These are phyloP conservation scores for Pseudogymnoascus sp. DNA, from an alignment of 2,329 filamentous ascomycete genomes.

Conservation along the genomic window DNA sequence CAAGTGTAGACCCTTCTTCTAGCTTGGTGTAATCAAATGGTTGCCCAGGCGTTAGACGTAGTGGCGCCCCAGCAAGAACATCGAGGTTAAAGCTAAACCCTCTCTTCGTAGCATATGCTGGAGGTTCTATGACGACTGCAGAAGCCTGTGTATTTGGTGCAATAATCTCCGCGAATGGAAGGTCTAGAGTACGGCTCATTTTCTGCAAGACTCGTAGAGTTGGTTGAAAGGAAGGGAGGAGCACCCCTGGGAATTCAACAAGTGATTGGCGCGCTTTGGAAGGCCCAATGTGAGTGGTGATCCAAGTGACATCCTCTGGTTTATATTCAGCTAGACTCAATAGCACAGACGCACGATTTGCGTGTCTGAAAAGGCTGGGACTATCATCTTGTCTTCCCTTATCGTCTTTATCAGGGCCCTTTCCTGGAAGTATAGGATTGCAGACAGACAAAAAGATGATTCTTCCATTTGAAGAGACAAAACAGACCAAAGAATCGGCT, in stretches of 20 bases:
- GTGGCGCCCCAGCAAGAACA: slow-evolving; percentile 16
- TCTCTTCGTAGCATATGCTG: slow-evolving; percentile 40
- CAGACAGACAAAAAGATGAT: slow-evolving; percentile 36
- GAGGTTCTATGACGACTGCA: slow-evolving; percentile 32
- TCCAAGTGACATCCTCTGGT: slow-evolving; percentile 18
- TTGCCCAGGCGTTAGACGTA: slow-evolving; percentile 24
- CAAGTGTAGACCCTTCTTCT: slow-evolving; percentile 33
- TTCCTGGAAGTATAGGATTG: slow-evolving; percentile 18
- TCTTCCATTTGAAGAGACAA: slow-evolving; percentile 33
- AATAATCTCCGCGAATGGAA: slow-evolving; percentile 44
- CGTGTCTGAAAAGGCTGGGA: slow-evolving; percentile 22
- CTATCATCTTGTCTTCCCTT: slow-evolving; percentile 14
- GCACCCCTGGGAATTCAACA: slow-evolving; percentile 53
- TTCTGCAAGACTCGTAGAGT: slow-evolving; percentile 47
- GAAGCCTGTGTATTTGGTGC: slow-evolving; percentile 25
- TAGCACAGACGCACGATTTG: slow-evolving; percentile 23
- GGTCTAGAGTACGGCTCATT: slow-evolving; percentile 35
- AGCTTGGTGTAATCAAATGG: slow-evolving; percentile 27
- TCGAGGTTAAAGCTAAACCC: slow-evolving; percentile 43
- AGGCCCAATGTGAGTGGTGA: slow-evolving; percentile 14
- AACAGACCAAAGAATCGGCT: slow-evolving; percentile 41
- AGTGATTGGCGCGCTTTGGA: slow-evolving; percentile 28
- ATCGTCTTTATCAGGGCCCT: slow-evolving; percentile 15
- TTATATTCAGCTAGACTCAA: slow-evolving; percentile 25
- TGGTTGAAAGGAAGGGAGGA: slow-evolving; percentile 49